Evolutionary conservation across 345 rosid genomes (phyloP).

Genomic region (Melastoma malabathricum): DNA sequence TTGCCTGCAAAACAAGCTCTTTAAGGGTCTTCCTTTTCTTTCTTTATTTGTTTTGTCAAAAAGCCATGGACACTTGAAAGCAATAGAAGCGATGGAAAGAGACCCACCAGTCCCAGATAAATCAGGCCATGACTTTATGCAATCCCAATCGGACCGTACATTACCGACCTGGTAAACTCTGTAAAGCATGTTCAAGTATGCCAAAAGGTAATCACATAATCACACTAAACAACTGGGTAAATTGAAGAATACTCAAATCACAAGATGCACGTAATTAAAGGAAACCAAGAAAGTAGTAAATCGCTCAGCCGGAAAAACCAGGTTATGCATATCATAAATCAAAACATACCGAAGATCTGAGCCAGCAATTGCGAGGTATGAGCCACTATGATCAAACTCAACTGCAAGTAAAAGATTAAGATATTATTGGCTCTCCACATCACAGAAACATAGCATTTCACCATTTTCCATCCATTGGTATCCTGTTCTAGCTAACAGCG

Average conservation of each 20-base stretch:
- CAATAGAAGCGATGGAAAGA: background rate
- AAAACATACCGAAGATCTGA: conserved; percentile 61
- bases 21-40: too few species aligned
- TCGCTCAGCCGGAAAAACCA: too few species aligned
- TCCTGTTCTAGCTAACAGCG: too few species aligned
- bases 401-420: conserved; percentile 35
- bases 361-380: conserved; percentile 72
- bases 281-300: too few species aligned
- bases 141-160: conserved; percentile 91
- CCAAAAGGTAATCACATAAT: background rate
- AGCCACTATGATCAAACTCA: conserved; percentile 88
- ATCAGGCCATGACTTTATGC: conserved; percentile 75
- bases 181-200: conserved; percentile 5
- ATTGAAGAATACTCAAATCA: too few species aligned
- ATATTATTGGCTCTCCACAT: background rate
- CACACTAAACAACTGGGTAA: too few species aligned
- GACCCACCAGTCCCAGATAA: conserved; percentile 78
- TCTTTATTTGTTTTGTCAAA: too few species aligned
- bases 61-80: background rate
- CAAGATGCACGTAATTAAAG: too few species aligned
- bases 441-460: too few species aligned
- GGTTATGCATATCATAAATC: background rate
- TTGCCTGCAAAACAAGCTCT: too few species aligned
- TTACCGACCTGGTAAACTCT: conserved; percentile 84
- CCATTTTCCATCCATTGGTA: too few species aligned